Conservation (phyloP, 1,139 yeast genomes). For the Taphrina deformans region DNA sequence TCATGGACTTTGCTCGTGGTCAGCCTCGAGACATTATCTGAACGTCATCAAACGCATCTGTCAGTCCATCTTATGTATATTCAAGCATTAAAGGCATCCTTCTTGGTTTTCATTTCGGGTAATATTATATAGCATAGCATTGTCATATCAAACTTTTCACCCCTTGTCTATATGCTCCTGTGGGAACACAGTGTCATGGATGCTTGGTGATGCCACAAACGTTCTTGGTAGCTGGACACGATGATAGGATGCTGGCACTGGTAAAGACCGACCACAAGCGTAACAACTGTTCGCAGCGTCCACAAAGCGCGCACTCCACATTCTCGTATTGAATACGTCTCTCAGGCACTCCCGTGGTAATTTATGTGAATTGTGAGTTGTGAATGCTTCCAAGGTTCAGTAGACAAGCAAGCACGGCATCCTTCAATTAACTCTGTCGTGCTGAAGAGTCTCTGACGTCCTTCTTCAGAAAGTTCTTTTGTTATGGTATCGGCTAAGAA, state of each 20-base stretch:
- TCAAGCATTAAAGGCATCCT: not conserved
- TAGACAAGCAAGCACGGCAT: too few species aligned
- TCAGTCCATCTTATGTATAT: not conserved
- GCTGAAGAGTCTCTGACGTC: too few species aligned
- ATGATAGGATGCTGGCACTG: too few species aligned
- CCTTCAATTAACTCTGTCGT: too few species aligned
- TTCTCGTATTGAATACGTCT: not conserved
- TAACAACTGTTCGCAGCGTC: too few species aligned
- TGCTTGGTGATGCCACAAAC: too few species aligned
- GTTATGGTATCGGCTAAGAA: constrained; percentile 31
- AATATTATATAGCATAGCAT: not conserved
- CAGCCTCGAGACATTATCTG: constrained; percentile 33
- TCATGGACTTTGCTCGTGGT: constrained; percentile 83
- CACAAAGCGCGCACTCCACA: too few species aligned
- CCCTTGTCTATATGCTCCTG: not conserved
- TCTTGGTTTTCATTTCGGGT: not conserved
- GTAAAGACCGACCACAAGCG: too few species aligned
- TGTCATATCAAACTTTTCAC: not conserved
- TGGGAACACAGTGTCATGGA: too few species aligned
- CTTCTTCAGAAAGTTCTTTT: too few species aligned
- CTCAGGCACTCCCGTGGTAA: constrained; percentile 7
- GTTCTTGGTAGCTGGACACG: too few species aligned
- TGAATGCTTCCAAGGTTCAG: too few species aligned
- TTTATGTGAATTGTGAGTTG: not conserved
- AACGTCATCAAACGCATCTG: not conserved